These are phyloP conservation scores for Mortierella sp. DNA, from an alignment of 371 early-diverging fungal species.

Conservation along the genomic window DNA sequence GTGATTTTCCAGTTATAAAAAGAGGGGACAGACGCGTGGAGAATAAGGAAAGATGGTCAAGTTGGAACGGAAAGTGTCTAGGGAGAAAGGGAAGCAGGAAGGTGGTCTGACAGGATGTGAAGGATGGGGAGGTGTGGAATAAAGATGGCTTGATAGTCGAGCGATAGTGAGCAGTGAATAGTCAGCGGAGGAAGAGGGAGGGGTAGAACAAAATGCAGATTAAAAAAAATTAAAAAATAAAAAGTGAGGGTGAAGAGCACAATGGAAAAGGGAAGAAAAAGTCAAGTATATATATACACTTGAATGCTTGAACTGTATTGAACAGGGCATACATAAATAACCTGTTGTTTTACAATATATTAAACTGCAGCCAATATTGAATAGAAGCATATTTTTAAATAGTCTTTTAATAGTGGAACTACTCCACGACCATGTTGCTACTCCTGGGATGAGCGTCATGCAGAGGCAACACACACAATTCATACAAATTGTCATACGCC, in stretches of 20 bases:
- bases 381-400: not conserved
- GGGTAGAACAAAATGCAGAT: constrained; percentile 8
- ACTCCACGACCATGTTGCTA: not conserved
- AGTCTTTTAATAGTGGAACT: not conserved
- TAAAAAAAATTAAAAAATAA: constrained; percentile 6
- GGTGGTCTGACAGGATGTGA: constrained; percentile 15
- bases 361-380: not conserved
- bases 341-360: not conserved
- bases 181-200: not conserved
- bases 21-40: constrained; percentile 17
- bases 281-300: constrained; percentile 3
- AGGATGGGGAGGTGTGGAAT: constrained; percentile 18
- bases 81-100: constrained; percentile 53
- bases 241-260: not conserved
- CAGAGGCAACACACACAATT: not conserved
- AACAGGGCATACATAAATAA: not conserved
- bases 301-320: not conserved
- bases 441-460: not conserved
- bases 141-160: constrained; percentile 2
- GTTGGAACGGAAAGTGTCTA: constrained; percentile 24
- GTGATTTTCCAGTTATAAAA: constrained; percentile 8
- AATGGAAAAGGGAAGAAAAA: not conserved
- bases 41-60: constrained; percentile 7
- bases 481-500: not conserved
- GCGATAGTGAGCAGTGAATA: not conserved